phyloP scores from a whole-genome alignment of 164 flowering plant genomes.

The Vitis rupestris region DNA sequence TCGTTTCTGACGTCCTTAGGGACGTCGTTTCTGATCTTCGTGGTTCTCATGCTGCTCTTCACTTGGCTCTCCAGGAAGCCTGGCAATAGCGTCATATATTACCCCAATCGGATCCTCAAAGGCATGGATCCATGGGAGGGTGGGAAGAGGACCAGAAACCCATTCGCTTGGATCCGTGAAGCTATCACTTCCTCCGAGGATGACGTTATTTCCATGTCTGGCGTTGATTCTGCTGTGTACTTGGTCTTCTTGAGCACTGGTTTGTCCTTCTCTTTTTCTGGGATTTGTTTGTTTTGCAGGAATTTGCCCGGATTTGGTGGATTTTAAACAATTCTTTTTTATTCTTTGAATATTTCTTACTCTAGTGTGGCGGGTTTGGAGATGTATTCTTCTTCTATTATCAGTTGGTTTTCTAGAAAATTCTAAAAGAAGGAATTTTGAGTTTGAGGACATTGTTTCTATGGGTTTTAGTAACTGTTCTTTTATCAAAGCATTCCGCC shows the following conservation, averaged over 20 bases:
- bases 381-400: no score
- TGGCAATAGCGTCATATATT: conserved; percentile 68
- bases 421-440: no score
- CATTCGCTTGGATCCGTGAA: conserved; percentile 81
- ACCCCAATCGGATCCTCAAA: conserved; percentile 80
- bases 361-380: no score
- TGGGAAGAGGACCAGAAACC: conserved; percentile 45
- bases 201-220: conserved; percentile 68
- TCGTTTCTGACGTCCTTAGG: conserved; percentile 85
- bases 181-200: conserved; percentile 57
- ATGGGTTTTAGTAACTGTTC: no score
- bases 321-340: not conserved
- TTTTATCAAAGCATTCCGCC: no score
- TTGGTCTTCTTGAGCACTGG: conserved; percentile 84
- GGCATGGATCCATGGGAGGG: conserved; percentile 72
- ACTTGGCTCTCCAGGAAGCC: conserved; percentile 67
- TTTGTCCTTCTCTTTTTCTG: conserved; percentile 16
- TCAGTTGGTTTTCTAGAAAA: no score
- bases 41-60: conserved; percentile 71
- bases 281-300: not conserved
- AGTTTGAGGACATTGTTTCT: no score
- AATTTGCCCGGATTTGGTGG: no score
- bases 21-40: conserved; percentile 79
- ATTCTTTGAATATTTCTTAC: not conserved
- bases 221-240: conserved; percentile 94